Percentiles rank a stretch among this genome's conserved stretches.
Conservation (phyloP, 2,329 filamentous ascomycete genomes). For the Ascochyta rabiei region DNA sequence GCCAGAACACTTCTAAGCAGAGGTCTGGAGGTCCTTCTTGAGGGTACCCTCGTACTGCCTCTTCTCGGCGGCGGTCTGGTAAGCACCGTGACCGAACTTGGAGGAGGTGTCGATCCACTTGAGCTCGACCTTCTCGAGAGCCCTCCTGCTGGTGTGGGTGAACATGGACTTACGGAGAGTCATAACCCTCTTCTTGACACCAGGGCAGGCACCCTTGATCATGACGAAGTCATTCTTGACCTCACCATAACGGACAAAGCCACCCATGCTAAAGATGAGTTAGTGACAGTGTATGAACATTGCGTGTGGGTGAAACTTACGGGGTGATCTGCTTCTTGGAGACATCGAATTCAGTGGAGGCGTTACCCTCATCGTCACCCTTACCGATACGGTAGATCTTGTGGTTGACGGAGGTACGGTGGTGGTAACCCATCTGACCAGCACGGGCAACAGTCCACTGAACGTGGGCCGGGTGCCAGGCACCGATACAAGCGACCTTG, state of each 20-base stretch:
- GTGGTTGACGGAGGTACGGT: constrained; percentile 99
- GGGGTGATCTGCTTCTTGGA: constrained; percentile 99
- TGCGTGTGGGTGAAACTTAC: constrained; percentile 66
- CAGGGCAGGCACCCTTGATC: constrained; percentile 96
- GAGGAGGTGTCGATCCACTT: constrained; percentile 99
- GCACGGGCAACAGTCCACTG: constrained; percentile 99
- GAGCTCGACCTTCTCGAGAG: constrained; percentile 98
- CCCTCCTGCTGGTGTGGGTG: constrained; percentile 91
- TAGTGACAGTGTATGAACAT: constrained; percentile 32
- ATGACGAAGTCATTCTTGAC: constrained; percentile 99
- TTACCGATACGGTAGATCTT: constrained; percentile 99
- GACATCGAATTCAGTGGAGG: constrained; percentile 91
- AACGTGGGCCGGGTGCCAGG: constrained; percentile 99
- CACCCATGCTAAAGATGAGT: constrained; percentile 77
- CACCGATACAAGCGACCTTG: constrained; percentile 99
- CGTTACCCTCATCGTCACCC: constrained; percentile 87
- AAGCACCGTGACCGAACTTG: constrained; percentile 99
- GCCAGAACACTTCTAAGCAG: constrained; percentile 54
- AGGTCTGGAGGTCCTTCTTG: constrained; percentile 89
- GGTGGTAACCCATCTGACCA: constrained; percentile 99
- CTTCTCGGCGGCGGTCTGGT: constrained; percentile 99
- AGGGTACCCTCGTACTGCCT: constrained; percentile 95
- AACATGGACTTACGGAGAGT: constrained; percentile 99
- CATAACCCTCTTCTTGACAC: constrained; percentile 99
- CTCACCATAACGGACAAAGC: constrained; percentile 98